phyloP scores from a whole-genome alignment of 768 basidiomycete genomes.

The Leccinum subgranulosum region DNA sequence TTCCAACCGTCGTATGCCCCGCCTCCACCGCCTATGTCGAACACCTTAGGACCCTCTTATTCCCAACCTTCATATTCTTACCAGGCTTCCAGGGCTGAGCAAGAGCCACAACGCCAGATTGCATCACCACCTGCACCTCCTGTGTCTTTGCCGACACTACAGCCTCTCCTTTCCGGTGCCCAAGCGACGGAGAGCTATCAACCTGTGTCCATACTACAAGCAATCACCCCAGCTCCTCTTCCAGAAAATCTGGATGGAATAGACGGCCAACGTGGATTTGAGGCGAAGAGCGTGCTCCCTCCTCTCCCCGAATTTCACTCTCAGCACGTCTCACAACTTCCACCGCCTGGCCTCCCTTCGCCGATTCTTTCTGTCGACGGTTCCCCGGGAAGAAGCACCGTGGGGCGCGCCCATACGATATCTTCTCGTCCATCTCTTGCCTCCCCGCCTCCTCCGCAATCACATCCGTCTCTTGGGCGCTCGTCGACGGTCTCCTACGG shows the following conservation, averaged over 20 bases:
- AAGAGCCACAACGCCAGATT: conserved; percentile 12
- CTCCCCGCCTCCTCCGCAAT: conserved; percentile 12
- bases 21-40: conserved; percentile 18
- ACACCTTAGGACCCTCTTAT: conserved; percentile 13
- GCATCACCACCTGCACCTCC: conserved; percentile 9
- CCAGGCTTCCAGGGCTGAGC: conserved; percentile 7
- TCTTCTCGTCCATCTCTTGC: conserved; percentile 18
- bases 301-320: conserved; percentile 10
- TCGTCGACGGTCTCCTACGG: conserved; percentile 21
- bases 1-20: conserved; percentile 30
- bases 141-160: conserved; percentile 9
- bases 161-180: conserved; percentile 6
- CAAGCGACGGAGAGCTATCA: conserved; percentile 17
- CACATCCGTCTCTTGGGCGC: conserved; percentile 22
- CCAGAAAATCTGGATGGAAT: conserved; percentile 1
- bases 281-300: background rate
- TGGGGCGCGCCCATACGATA: conserved; percentile 30
- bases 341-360: conserved; percentile 15
- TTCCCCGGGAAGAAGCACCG: conserved; percentile 15
- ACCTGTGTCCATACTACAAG: conserved; percentile 21
- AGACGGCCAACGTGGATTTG: conserved; percentile 16
- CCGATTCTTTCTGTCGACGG: conserved; percentile 16
- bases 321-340: conserved; percentile 19
- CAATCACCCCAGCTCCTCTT: conserved; percentile 2
- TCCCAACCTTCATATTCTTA: conserved; percentile 12